Conservation (phyloP, 2,329 filamentous ascomycete species). For the Basipetospora chlamydospora region DNA sequence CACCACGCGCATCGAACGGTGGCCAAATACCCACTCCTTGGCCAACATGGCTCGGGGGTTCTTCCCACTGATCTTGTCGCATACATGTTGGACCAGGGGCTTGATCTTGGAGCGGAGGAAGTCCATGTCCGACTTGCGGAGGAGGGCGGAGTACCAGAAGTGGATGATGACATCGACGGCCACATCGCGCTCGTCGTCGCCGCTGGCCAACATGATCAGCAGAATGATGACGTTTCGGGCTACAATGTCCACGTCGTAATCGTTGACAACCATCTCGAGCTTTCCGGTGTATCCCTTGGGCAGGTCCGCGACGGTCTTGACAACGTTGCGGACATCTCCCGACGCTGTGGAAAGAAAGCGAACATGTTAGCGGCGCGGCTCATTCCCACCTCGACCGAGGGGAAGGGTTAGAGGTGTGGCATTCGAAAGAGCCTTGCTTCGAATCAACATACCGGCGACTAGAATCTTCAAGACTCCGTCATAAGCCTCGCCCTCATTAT, state of each 20-base stretch:
- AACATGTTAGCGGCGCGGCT: too few relatives aligned
- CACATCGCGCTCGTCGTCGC: neutral
- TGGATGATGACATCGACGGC: neutral
- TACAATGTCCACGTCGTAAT: neutral
- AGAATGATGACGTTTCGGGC: neutral
- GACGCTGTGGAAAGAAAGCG: too few relatives aligned
- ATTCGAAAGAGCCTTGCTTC: too few relatives aligned
- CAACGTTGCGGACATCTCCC: neutral
- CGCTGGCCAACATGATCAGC: neutral
- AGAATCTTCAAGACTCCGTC: neutral
- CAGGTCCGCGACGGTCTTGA: neutral
- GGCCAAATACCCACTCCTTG: too few relatives aligned
- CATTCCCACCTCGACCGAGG: too few relatives aligned
- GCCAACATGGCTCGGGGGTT: too few relatives aligned
- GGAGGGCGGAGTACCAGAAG: neutral
- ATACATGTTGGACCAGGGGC: neutral
- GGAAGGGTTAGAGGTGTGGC: too few relatives aligned
- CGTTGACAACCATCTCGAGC: neutral
- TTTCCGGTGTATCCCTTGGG: neutral
- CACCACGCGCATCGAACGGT: too few relatives aligned
- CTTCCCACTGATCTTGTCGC: neutral
- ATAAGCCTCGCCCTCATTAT: neutral
- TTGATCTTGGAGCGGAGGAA: neutral
- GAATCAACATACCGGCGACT: neutral
- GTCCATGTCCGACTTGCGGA: too few relatives aligned